Conservation (phyloP, 2,329 filamentous ascomycete species). For the Paramyrothecium sp. region DNA sequence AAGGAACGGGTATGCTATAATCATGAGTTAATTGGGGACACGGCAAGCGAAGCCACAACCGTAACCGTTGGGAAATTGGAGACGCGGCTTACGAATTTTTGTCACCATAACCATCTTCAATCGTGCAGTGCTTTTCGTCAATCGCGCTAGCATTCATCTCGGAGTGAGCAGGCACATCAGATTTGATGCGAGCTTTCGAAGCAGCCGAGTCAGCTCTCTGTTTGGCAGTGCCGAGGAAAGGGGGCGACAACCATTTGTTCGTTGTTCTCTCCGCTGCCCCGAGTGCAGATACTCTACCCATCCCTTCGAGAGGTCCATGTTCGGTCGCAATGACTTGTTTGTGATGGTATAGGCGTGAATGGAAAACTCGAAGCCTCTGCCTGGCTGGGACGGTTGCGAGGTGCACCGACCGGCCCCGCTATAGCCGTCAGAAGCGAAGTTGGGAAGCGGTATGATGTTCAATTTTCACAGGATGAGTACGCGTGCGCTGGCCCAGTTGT, state of each 20-base stretch:
- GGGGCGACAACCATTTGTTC: constrained; percentile 8
- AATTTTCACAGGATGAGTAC: too few relatives aligned
- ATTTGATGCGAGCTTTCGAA: constrained; percentile 19
- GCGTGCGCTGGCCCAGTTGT: too few relatives aligned
- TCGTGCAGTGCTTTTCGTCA: constrained; percentile 19
- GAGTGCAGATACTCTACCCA: constrained; percentile 15
- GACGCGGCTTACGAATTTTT: constrained; percentile 5
- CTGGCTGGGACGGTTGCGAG: too few relatives aligned
- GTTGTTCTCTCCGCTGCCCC: too few relatives aligned
- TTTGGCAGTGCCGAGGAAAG: constrained; percentile 21
- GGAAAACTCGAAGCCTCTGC: too few relatives aligned
- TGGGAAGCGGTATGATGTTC: too few relatives aligned
- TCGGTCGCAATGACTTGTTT: not conserved
- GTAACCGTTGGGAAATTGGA: not conserved
- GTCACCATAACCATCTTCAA: constrained; percentile 5
- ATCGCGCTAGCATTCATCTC: constrained; percentile 19
- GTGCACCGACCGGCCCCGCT: too few relatives aligned
- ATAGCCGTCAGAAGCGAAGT: too few relatives aligned
- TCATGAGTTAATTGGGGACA: too few relatives aligned
- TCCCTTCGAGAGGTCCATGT: constrained; percentile 2
- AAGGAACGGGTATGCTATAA: too few relatives aligned
- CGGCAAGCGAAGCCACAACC: not conserved
- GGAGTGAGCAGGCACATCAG: constrained; percentile 13
- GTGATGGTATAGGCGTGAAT: too few relatives aligned
- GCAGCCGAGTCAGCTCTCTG: constrained; percentile 17